Base-by-base conservation (phyloP, 1,139 yeast genomes). In the Lodderomyces beijingensis region DNA sequence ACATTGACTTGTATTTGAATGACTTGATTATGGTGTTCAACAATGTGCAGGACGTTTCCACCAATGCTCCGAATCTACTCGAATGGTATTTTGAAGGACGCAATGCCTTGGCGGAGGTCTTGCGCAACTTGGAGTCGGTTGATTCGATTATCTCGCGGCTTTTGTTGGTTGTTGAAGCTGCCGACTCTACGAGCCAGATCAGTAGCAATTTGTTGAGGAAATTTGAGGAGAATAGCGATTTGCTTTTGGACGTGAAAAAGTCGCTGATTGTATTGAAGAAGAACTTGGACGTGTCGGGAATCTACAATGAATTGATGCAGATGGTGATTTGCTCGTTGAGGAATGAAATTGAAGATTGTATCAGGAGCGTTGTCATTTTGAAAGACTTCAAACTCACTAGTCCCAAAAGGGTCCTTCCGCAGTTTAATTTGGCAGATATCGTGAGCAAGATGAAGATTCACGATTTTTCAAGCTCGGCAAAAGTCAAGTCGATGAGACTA, bases 251-350 rank as follows among this genome's bases (percentile, higher is more conserved):
- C 4, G 62, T 70, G 16, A 67, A 69, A 42, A 61, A 63, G 31
- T 42, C 54, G 28, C 42, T 68, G 5, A 48, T 62, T 5, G 42
- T 57, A 1, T 50, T 66, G 22, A 71, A 75, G 45, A 55, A 57
- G 26, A 63, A 62, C 32, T 58, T 79, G 8, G 82, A 75, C 38
- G 57, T 79, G 6, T 66, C 83, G 1, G 59, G 69, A 9, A 80
- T 77, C 40, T 79, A 70, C 55, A 59, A 66, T 33, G 93, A 83
- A 45, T 61, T 83, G 24, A 66, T 64, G 33, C 65, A 65, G 29
- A 59, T 59, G 24, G 74, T 79, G 16, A 64, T 82, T 40, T 60
- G 59, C 10, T 68, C 79, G 1, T 64, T 81, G 19, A 65, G 65
- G 22, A 49, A 50, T 13, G 85, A 79, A 41, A 61, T 79, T 13